Base-by-base conservation (phyloP, 2,329 filamentous ascomycete genomes). In the Diaporthe batatas region DNA sequence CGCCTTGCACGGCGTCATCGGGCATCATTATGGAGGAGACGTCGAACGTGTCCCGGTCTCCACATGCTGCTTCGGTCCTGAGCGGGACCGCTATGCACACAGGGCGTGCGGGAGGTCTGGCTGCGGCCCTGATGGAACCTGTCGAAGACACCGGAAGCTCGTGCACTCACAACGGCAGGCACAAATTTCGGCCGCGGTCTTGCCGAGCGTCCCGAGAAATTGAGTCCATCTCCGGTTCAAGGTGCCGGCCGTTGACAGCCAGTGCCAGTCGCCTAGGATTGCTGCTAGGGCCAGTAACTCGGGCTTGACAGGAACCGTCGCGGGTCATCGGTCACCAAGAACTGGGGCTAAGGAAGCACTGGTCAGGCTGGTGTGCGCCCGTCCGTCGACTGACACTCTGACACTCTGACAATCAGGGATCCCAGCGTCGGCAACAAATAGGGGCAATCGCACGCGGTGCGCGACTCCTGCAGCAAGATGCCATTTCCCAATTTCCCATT, bases 401-500 rank as follows among this genome's bases (percentile, higher is more conserved):
- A 54, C 21, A 51, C 21, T 68, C 65, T 32, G 16, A 54, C 21
- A 51, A 14, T 68, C 51, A 34, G 23, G 62, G 39, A 67, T 32
- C 39, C 49, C 54, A 69, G 71, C 54, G 58, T 58, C 64, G 32
- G 64, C 54, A 62, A 44, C 53, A 68, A 68, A 55, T 36, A 54
- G 70, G 70, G 70, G 53, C 39, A 54, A n/a, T 47, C 44, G 55
- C 36, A 36, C 68, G 54, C 51, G 68, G 42, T 39, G 42, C 57
- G 68, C 51, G 62, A 36, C 62, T 67, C 64, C 70, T 69, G 55
- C 72, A 68, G 51, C 42, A 72, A 70, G 57, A 74, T 70, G 73
- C 73, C 51, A 74, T 74, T 72, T 68, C 42, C 62, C 70, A 74
- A 74, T 74, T 74, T 74, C 73, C 73, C 70, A 70, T 74, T 74